Conservation (phyloP, 371 early-diverging fungal species). For the Zychaea mexicana region DNA sequence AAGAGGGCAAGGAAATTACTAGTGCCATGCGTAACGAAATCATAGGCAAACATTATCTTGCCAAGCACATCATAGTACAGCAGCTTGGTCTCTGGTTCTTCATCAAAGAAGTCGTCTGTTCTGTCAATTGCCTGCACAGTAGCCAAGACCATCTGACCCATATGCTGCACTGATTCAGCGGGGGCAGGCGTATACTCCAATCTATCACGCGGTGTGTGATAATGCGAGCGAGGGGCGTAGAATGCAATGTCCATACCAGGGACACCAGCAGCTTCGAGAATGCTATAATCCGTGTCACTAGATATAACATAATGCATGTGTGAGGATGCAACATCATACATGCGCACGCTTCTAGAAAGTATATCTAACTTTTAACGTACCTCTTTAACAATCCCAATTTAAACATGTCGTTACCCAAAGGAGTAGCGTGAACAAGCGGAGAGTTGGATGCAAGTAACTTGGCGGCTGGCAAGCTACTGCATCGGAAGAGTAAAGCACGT, state of each 20-base stretch:
- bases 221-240: conserved; percentile 67
- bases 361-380: conserved; percentile 30
- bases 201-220: conserved; percentile 71
- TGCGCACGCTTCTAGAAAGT: too few species aligned
- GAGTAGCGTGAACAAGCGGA: conserved; percentile 36
- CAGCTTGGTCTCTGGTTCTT: conserved; percentile 32
- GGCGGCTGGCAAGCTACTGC: conserved; percentile 57
- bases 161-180: conserved; percentile 58
- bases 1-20: conserved; percentile 44
- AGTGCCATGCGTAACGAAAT: conserved; percentile 38
- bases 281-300: conserved; percentile 73
- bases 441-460: conserved; percentile 35
- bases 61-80: conserved; percentile 60
- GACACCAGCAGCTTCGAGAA: conserved; percentile 57
- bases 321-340: too few species aligned
- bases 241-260: conserved; percentile 83
- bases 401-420: conserved; percentile 73
- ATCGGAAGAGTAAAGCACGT: conserved; percentile 69
- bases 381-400: conserved; percentile 63
- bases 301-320: too few species aligned
- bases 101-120: conserved; percentile 35
- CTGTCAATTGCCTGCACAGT: conserved; percentile 39
- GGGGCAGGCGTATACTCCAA: conserved; percentile 50
- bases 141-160: conserved; percentile 61
- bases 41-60: conserved; percentile 50